Percentiles rank a stretch among this genome's conserved stretches.
phyloP scores from a whole-genome alignment of 202 grass and related monocot species.

The Carex arenaria region DNA sequence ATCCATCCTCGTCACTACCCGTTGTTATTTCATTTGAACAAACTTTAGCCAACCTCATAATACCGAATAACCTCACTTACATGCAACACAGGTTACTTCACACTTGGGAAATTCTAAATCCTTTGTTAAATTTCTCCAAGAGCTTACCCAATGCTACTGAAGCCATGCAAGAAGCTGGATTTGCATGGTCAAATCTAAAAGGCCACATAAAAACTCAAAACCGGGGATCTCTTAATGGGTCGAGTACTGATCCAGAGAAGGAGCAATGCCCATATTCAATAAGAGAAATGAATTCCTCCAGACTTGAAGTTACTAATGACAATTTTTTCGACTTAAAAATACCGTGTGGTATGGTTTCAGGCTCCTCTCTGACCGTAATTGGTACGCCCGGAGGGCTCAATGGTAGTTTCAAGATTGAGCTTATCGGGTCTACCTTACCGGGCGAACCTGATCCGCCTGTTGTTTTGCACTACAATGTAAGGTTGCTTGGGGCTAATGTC shows the following conservation, averaged over 20 bases:
- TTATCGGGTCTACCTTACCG: slow-evolving; percentile 61
- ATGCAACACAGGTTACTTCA: slow-evolving; percentile 45
- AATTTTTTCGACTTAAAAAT: slow-evolving; percentile 60
- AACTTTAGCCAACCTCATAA: slow-evolving; percentile 50
- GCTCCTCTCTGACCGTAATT: slow-evolving; percentile 81
- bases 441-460: slow-evolving; percentile 85
- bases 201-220: slow-evolving; percentile 37
- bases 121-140: slow-evolving; percentile 43
- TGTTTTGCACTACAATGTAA: slow-evolving; percentile 83
- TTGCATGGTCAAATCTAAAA: slow-evolving; percentile 74
- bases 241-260: not conserved
- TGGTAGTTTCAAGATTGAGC: slow-evolving; percentile 82
- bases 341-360: slow-evolving; percentile 83
- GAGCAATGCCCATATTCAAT: slow-evolving; percentile 92
- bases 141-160: slow-evolving; percentile 66
- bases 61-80: slow-evolving; percentile 64
- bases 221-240: slow-evolving; percentile 40
- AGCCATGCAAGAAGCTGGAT: slow-evolving; percentile 75
- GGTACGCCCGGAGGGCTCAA: slow-evolving; percentile 69
- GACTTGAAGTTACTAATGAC: slow-evolving; percentile 9
- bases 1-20: slow-evolving; percentile 5
- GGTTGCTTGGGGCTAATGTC: slow-evolving; percentile 84
- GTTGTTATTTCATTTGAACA: slow-evolving; percentile 39
- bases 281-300: slow-evolving; percentile 69
- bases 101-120: slow-evolving; percentile 65